Evolutionary conservation across 345 rosid genomes (phyloP), one percentile per base, ranked within the genome.

Genomic region (Angophora floribunda): DNA sequence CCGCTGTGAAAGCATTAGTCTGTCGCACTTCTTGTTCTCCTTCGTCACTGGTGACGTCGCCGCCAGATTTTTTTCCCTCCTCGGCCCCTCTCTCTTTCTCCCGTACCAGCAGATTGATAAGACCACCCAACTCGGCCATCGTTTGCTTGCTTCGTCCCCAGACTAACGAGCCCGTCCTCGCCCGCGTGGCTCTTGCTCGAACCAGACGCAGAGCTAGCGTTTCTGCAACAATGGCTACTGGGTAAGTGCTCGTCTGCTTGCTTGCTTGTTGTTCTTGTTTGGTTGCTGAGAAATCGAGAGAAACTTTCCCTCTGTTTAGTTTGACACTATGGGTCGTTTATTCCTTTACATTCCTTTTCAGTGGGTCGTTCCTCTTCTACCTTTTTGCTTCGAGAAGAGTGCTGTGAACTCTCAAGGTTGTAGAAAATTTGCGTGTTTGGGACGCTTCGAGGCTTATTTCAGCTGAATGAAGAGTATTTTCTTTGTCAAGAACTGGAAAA

Each of bases 161-260:
- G 85, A 5, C 87, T 26, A 26, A 9, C 50, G 51, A 55, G 41
- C 80, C 88, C 75, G 41, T 32, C 17, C 87, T 85, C 59, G n/a
- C 52, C 49, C 70, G 36, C 52, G 52, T 36, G 24, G 89, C 49
- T n/a, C 41, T 59, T n/a, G 86, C 75, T 32, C 89, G 85, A n/a
- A 24, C 53, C 65, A 30, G 53, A 41, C 15, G 32, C 24, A 86
- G 88, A 24, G 86, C 82, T 6, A 52, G 88, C 19, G 57, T 89
- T 61, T 86, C 86, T 51, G 57, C 88, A 32, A 52, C 61, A 14
- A 86, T 86, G 90, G 90, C 90, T 6, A 30, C 90, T 89, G 88
- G 90, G 90, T 89, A 49, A 41, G 87, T 24, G 32, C 22, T 30
- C 1, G 16, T 51, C 70, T 86, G 22, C 17, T 51, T 30, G 49